phyloP scores from a whole-genome alignment of 2,329 filamentous ascomycete genomes.

The Fusarium mexicanum region DNA sequence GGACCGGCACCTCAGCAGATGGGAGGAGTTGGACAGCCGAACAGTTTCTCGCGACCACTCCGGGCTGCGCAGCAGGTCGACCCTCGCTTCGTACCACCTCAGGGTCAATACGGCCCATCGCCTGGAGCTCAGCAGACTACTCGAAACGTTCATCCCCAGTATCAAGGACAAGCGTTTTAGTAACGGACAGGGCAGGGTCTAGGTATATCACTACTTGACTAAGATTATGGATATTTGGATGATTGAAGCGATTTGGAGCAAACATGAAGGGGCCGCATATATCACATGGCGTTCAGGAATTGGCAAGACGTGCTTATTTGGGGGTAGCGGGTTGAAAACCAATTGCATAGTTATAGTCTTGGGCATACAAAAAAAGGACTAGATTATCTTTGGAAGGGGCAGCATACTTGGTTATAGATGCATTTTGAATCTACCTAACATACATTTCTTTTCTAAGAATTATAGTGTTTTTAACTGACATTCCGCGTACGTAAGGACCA shows the following conservation, averaged over 20 bases:
- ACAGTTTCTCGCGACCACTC: constrained; percentile 49
- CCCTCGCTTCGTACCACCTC: constrained; percentile 43
- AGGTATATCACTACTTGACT: not conserved
- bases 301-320: constrained; percentile 19
- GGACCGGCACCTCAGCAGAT: constrained; percentile 38
- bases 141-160: constrained; percentile 43
- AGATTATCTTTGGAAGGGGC: constrained; percentile 9
- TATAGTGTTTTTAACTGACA: not conserved
- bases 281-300: constrained; percentile 33
- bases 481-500: not conserved
- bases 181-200: not conserved
- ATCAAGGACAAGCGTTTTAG: constrained; percentile 52
- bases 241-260: constrained; percentile 19
- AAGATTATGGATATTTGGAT: constrained; percentile 16
- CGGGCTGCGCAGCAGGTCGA: constrained; percentile 44
- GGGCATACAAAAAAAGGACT: constrained; percentile 15
- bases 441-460: not conserved
- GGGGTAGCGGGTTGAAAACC: constrained; percentile 15
- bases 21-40: constrained; percentile 32
- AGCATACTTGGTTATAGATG: constrained; percentile 14
- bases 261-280: constrained; percentile 24
- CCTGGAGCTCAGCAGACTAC: constrained; percentile 28
- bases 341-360: constrained; percentile 24
- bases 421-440: constrained; percentile 5
- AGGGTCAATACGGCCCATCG: constrained; percentile 45